These are phyloP conservation scores for Eimeria praecox DNA, from an alignment of 169 alveolate species.

Conservation along the genomic window DNA sequence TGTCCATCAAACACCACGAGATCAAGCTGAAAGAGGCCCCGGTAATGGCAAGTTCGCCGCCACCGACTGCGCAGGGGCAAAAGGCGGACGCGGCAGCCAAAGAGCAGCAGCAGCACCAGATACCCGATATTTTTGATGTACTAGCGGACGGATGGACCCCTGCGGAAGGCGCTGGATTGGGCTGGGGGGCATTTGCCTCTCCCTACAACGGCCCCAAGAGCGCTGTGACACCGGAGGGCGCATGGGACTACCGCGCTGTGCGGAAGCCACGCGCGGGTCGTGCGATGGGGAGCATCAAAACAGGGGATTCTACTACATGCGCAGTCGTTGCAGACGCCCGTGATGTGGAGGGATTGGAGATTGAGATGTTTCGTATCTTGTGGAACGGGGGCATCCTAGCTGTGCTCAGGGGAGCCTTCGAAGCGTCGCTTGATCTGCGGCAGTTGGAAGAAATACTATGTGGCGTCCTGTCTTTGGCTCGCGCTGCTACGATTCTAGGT, in stretches of 20 bases:
- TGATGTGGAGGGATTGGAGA: constrained; percentile 23
- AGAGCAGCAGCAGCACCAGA: constrained; percentile 55
- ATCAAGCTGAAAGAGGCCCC: constrained; percentile 74
- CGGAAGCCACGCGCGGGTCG: constrained; percentile 1
- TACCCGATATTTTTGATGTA: constrained; percentile 54
- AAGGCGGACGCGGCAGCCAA: constrained; percentile 53
- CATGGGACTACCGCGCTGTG: constrained; percentile 22
- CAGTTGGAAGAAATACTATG: constrained; percentile 28
- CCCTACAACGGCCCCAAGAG: constrained; percentile 36
- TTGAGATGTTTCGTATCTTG: constrained; percentile 46
- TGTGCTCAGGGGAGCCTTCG: constrained; percentile 62
- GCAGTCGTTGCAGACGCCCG: not conserved
- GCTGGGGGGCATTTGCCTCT: constrained; percentile 70
- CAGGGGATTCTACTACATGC: not conserved
- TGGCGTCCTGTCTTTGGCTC: constrained; percentile 39
- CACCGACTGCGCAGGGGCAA: constrained; percentile 52
- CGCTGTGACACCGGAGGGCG: not conserved
- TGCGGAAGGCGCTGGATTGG: constrained; percentile 59
- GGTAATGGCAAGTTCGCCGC: not conserved
- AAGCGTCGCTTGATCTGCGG: constrained; percentile 47
- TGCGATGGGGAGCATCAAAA: not conserved
- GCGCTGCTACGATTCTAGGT: constrained; percentile 44
- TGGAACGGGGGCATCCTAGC: constrained; percentile 57
- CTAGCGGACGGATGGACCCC: constrained; percentile 64
- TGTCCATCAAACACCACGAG: constrained; percentile 87